Evolutionary conservation across 2,329 filamentous ascomycete species (phyloP).

Genomic region (Alternaria viburni): DNA sequence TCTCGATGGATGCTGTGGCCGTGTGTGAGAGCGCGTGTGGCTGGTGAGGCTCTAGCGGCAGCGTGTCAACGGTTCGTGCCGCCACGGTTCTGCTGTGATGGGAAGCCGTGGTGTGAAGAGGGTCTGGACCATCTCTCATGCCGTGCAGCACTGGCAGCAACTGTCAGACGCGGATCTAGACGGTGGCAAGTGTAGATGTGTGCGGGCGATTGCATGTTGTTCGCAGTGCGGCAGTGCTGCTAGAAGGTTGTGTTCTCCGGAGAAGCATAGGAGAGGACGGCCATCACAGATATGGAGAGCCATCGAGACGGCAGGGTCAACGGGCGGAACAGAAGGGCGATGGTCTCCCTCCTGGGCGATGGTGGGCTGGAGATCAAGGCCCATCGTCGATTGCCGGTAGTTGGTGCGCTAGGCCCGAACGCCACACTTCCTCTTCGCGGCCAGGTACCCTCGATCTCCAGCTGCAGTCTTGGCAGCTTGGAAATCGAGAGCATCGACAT

Average conservation of each 20-base stretch:
- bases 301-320: conserved; percentile 1
- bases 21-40: background rate
- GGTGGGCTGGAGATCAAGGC: conserved; percentile 8
- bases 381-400: conserved; percentile 23
- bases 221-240: background rate
- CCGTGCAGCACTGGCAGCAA: background rate
- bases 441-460: conserved; percentile 20
- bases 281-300: conserved; percentile 13
- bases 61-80: conserved; percentile 13
- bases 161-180: background rate
- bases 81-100: conserved; percentile 1
- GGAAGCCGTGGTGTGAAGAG: background rate
- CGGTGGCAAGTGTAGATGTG: background rate
- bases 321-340: conserved; percentile 6
- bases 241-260: background rate
- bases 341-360: conserved; percentile 5
- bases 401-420: conserved; percentile 8
- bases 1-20: conserved; percentile 13
- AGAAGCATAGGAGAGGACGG: background rate
- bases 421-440: conserved; percentile 5
- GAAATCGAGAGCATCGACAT: conserved; percentile 24
- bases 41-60: background rate
- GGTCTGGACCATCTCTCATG: background rate
- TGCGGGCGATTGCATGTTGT: background rate
- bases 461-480: conserved; percentile 19